Conservation (phyloP, 2,329 filamentous ascomycete genomes). For the Acrodontium crateriforme region DNA sequence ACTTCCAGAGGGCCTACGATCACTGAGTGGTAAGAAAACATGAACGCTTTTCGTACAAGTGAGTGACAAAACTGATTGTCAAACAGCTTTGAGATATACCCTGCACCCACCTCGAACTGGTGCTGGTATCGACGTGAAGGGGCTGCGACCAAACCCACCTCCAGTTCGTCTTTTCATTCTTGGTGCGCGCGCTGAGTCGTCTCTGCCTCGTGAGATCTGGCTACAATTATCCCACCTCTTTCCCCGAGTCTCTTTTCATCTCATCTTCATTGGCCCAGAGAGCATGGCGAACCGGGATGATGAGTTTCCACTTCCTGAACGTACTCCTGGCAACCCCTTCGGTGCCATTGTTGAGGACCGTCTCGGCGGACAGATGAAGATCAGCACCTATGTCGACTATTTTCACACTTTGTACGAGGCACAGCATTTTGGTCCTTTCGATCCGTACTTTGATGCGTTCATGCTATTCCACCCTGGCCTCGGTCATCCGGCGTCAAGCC, state of each 20-base stretch:
- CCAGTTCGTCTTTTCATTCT: constrained; percentile 86
- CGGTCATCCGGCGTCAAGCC: constrained; percentile 80
- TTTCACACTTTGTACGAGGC: constrained; percentile 93
- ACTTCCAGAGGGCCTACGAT: constrained; percentile 82
- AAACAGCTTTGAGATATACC: constrained; percentile 72
- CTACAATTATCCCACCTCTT: constrained; percentile 89
- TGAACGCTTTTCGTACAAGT: no score
- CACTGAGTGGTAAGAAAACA: constrained; percentile 61
- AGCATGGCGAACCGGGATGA: constrained; percentile 87
- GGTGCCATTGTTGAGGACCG: constrained; percentile 90
- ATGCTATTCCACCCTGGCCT: constrained; percentile 94
- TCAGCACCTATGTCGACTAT: constrained; percentile 94
- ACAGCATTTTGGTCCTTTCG: constrained; percentile 81
- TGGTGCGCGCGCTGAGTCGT: constrained; percentile 93
- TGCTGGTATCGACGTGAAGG: constrained; percentile 58
- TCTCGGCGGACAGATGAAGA: constrained; percentile 80
- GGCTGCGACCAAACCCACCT: constrained; percentile 69
- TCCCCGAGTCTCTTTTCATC: constrained; percentile 75
- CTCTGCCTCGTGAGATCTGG: constrained; percentile 86
- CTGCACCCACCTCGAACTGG: constrained; percentile 77
- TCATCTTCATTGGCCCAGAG: constrained; percentile 92
- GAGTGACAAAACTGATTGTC: neutral
- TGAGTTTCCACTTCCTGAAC: constrained; percentile 80
- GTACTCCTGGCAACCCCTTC: constrained; percentile 77
- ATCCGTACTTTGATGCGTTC: constrained; percentile 97